Evolutionary conservation across 257 asterid genomes (phyloP).

Genomic region (Petunia axillaris): DNA sequence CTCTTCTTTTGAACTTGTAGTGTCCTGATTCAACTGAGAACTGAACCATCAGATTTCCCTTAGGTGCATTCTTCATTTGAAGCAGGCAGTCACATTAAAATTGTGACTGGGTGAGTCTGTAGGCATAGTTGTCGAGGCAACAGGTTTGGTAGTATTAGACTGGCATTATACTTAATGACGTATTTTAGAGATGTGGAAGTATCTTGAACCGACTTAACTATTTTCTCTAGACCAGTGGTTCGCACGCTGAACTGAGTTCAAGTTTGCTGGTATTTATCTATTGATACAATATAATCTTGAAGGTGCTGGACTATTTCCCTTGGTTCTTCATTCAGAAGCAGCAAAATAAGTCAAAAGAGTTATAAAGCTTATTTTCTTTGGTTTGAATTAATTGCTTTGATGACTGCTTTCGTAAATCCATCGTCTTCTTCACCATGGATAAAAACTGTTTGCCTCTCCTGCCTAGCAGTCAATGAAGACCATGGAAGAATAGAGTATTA

Average conservation of each 20-base stretch:
- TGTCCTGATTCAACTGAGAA: neutral
- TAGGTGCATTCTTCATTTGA: neutral
- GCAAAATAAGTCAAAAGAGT: neutral
- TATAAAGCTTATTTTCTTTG: neutral
- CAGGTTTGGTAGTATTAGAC: neutral
- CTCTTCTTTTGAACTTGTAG: neutral
- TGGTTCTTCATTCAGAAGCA: neutral
- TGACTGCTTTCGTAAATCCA: too few species aligned
- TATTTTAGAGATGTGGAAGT: neutral
- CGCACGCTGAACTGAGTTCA: neutral
- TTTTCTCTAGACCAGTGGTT: neutral
- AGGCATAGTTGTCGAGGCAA: neutral
- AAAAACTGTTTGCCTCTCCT: too few species aligned
- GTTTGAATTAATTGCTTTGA: neutral
- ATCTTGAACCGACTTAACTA: too few species aligned
- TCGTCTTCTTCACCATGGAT: too few species aligned
- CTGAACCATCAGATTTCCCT: neutral
- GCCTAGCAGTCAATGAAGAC: too few species aligned
- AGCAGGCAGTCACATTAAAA: neutral
- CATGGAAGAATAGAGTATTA: neutral
- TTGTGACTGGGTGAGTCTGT: neutral
- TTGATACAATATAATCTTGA: neutral
- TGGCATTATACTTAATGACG: neutral
- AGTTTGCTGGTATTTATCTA: neutral
- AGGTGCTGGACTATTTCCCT: neutral